A percentile compares a stretch with the other conserved stretches of the same genome.
These are phyloP conservation scores for Megacollybia platyphylla DNA, from an alignment of 1,284 basidiomycete species.

Conservation along the genomic window DNA sequence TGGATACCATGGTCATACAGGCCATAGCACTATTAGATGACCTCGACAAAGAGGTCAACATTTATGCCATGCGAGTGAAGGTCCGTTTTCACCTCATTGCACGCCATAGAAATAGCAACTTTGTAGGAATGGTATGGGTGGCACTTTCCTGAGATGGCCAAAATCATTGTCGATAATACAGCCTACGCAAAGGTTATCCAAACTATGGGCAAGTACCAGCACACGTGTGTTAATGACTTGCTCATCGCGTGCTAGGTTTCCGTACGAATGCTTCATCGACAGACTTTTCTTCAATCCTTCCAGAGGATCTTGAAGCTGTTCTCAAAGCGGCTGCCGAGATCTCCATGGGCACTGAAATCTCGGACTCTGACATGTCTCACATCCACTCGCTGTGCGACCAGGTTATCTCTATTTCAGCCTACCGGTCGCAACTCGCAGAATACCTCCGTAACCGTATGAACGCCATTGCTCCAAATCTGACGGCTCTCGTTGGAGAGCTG, in stretches of 20 bases:
- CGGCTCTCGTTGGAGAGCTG: slow-evolving; percentile 89
- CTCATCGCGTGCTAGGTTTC: slow-evolving; percentile 45
- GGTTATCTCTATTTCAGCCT: slow-evolving; percentile 90
- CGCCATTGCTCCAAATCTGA: slow-evolving; percentile 94
- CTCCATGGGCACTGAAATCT: slow-evolving; percentile 98
- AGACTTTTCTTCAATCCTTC: slow-evolving; percentile 82
- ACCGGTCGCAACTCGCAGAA: slow-evolving; percentile 87
- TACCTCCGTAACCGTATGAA: slow-evolving; percentile 97
- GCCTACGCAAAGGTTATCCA: slow-evolving; percentile 92
- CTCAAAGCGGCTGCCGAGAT: slow-evolving; percentile 90
- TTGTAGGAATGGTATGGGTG: slow-evolving; percentile 97
- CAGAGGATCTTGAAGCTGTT: slow-evolving; percentile 88
- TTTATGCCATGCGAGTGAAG: slow-evolving; percentile 98
- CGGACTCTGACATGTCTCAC: slow-evolving; percentile 89
- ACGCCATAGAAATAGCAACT: slow-evolving; percentile 6
- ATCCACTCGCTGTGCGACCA: slow-evolving; percentile 95
- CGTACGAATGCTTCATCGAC: slow-evolving; percentile 86
- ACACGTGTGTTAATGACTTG: neutral
- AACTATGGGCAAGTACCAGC: slow-evolving; percentile 56
- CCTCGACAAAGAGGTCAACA: slow-evolving; percentile 99
- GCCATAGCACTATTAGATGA: slow-evolving; percentile 98
- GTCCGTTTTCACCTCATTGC: slow-evolving; percentile 22
- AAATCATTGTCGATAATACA: slow-evolving; percentile 94
- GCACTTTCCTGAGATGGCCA: slow-evolving; percentile 99
- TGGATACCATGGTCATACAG: slow-evolving; percentile 99